phyloP scores from a whole-genome alignment of 176 grass and related monocot species.

The Triticum timopheevii region DNA sequence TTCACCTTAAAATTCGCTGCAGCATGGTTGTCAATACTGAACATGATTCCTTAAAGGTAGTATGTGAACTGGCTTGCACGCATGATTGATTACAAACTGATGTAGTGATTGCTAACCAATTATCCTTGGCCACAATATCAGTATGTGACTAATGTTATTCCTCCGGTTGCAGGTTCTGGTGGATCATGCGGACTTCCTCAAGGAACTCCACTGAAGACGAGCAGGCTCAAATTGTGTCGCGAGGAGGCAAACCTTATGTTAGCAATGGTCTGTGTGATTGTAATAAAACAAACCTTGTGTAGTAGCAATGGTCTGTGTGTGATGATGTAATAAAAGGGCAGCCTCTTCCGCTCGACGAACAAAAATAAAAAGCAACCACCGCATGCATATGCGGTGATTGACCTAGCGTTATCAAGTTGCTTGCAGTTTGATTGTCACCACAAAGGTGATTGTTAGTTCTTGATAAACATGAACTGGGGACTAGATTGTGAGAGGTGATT shows the following conservation, averaged over 20 bases:
- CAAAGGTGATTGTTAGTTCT: neutral
- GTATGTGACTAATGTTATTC: constrained; percentile 14
- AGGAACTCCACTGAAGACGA: constrained; percentile 60
- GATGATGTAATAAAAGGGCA: constrained; percentile 32
- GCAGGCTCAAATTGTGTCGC: neutral
- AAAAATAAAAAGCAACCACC: constrained; percentile 12
- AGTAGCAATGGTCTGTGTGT: neutral
- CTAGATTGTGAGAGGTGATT: neutral
- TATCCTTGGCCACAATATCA: neutral
- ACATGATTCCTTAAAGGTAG: neutral
- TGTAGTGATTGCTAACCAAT: neutral
- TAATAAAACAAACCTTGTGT: constrained; percentile 40
- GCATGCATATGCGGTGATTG: neutral
- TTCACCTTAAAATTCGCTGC: neutral
- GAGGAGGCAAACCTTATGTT: constrained; percentile 10
- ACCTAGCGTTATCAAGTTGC: neutral
- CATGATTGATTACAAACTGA: too few species aligned
- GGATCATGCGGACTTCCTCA: constrained; percentile 73
- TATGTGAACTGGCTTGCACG: too few species aligned
- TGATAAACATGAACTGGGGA: neutral
- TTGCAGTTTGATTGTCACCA: neutral
- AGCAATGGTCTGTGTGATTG: neutral
- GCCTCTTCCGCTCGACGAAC: neutral
- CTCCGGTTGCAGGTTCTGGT: constrained; percentile 64
- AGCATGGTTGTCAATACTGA: neutral